These are phyloP conservation scores for Retiboletus fuscus DNA, from an alignment of 1,284 basidiomycete species.

Conservation along the genomic window DNA sequence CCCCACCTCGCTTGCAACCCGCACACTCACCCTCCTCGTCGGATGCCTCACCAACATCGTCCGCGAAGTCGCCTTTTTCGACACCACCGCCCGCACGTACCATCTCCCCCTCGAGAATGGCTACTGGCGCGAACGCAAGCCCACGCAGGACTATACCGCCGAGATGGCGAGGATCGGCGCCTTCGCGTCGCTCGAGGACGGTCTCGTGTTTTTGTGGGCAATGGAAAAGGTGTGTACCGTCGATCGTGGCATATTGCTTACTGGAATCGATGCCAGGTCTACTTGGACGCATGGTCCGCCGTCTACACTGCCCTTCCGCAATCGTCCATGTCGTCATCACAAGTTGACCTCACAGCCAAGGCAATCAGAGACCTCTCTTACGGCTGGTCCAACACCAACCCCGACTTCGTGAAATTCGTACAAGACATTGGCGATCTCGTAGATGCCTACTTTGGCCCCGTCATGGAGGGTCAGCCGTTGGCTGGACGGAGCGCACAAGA, in stretches of 20 bases:
- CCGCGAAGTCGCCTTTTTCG: slow-evolving; percentile 73
- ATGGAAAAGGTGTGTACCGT: slow-evolving; percentile 69
- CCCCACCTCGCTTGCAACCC: slow-evolving; percentile 48
- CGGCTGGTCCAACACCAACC: slow-evolving; percentile 69
- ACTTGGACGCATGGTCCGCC: slow-evolving; percentile 74
- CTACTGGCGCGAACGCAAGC: slow-evolving; percentile 66
- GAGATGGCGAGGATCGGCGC: slow-evolving; percentile 70
- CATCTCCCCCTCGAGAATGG: slow-evolving; percentile 55
- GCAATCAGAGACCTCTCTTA: slow-evolving; percentile 65
- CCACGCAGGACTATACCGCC: slow-evolving; percentile 75
- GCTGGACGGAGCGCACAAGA: slow-evolving; percentile 24
- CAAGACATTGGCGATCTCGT: slow-evolving; percentile 64
- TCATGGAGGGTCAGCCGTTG: slow-evolving; percentile 25
- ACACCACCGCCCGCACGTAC: slow-evolving; percentile 59
- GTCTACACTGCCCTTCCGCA: slow-evolving; percentile 53
- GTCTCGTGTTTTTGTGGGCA: slow-evolving; percentile 78
- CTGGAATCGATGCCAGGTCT: slow-evolving; percentile 52
- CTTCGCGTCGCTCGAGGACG: slow-evolving; percentile 66
- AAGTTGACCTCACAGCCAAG: slow-evolving; percentile 42
- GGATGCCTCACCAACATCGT: slow-evolving; percentile 67
- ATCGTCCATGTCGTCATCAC: slow-evolving; percentile 14
- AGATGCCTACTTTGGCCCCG: slow-evolving; percentile 52
- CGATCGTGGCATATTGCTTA: neutral
- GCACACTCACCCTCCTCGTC: slow-evolving; percentile 62
- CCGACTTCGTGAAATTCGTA: slow-evolving; percentile 73